A percentile compares a stretch with the other conserved stretches of the same genome.
These are phyloP conservation scores for Floccularia luteovirens DNA, from an alignment of 768 basidiomycete genomes.

Conservation along the genomic window DNA sequence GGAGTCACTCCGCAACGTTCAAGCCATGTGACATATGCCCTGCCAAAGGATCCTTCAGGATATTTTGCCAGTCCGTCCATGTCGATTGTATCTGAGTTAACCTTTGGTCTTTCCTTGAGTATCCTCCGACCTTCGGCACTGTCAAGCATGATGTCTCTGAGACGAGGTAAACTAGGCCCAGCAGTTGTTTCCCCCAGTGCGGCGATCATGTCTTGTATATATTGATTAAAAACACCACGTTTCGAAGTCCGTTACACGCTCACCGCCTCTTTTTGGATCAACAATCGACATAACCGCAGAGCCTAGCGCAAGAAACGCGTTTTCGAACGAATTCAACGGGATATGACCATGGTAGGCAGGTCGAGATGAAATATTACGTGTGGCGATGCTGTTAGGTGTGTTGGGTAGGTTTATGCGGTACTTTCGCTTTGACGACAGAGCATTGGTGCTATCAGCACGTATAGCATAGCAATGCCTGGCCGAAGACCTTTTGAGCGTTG, in stretches of 20 bases:
- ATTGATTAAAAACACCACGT: conserved; percentile 4
- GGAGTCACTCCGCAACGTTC: conserved; percentile 84
- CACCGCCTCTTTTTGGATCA: conserved; percentile 82
- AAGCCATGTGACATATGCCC: conserved; percentile 86
- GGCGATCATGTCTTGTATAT: conserved; percentile 80
- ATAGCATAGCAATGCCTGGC: no score
- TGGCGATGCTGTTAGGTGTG: background rate
- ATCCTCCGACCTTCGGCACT: conserved; percentile 80
- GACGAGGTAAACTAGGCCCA: conserved; percentile 62
- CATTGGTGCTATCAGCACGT: no score
- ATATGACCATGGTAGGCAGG: conserved; percentile 76
- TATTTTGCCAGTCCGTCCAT: conserved; percentile 57
- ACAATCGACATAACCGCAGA: conserved; percentile 76
- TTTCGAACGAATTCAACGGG: conserved; percentile 77
- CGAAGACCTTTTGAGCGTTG: no score
- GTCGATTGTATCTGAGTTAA: conserved; percentile 72
- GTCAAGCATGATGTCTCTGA: conserved; percentile 72
- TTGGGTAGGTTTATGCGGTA: background rate
- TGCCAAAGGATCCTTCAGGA: conserved; percentile 78
- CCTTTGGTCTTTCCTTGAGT: conserved; percentile 74
- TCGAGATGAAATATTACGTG: conserved; percentile 12
- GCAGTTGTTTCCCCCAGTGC: conserved; percentile 92
- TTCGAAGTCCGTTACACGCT: conserved; percentile 15
- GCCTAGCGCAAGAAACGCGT: conserved; percentile 78
- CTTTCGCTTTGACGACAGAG: no score